Percentiles rank a stretch among this genome's conserved stretches.
phyloP scores from a whole-genome alignment of 768 basidiomycete genomes.

The Paxillus rubicundulus region DNA sequence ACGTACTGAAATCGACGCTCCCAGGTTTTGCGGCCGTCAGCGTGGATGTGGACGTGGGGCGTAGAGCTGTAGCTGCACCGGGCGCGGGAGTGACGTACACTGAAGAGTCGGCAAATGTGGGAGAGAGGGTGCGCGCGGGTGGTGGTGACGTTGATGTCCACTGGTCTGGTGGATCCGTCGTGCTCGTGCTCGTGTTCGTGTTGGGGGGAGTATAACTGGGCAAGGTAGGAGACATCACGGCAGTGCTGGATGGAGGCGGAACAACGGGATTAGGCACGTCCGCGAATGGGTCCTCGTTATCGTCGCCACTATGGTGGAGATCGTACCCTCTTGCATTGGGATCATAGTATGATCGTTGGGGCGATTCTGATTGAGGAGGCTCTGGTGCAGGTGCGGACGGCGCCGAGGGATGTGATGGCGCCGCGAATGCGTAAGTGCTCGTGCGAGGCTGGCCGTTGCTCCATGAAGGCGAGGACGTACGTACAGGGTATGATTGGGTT shows the following conservation, averaged over 20 bases:
- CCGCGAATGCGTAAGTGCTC: constrained; percentile 9
- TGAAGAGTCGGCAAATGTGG: constrained; percentile 2
- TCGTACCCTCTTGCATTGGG: constrained; percentile 33
- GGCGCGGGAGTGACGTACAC: not conserved
- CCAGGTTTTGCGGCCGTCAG: constrained; percentile 8
- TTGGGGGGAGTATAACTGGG: not conserved
- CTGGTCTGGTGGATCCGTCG: not conserved
- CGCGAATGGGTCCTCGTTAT: constrained; percentile 11
- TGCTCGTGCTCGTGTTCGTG: not conserved
- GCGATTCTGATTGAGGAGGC: not conserved
- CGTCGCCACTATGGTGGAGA: constrained; percentile 21
- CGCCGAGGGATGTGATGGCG: too few species aligned
- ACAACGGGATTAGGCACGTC: not conserved
- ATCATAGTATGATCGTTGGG: constrained; percentile 34
- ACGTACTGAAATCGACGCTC: constrained; percentile 35
- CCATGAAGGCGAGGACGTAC: constrained; percentile 6
- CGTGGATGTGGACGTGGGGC: too few species aligned
- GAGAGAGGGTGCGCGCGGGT: constrained; percentile 9
- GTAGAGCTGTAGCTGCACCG: not conserved
- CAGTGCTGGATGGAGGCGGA: not conserved
- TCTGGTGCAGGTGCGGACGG: not conserved
- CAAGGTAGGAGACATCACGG: not conserved
- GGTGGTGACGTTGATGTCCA: not conserved
- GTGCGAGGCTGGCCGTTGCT: constrained; percentile 10
- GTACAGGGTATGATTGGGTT: constrained; percentile 2